Evolutionary conservation across 257 asterid genomes (phyloP), one percentile per base, ranked within the genome.

Genomic region (Penstemon newberryi): DNA sequence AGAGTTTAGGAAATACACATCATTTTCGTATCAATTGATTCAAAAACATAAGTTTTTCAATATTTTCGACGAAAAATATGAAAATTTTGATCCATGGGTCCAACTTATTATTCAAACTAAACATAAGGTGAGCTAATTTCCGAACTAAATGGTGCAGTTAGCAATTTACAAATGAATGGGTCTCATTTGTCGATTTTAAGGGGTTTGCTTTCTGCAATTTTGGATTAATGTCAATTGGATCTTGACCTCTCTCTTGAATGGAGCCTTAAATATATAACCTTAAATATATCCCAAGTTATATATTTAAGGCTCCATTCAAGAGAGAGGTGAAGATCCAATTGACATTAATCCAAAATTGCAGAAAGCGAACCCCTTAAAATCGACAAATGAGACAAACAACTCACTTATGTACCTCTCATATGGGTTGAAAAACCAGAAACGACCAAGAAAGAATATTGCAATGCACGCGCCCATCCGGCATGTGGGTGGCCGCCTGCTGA

Each of bases 381-480:
- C 47, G 82, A 79, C 46, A 70, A 77, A 83, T 79, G 84, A 80
- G 84, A 78, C 8, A 81, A 78, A 55, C 95, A 83, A 63, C 69
- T 82, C 38, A 88, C 90, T 74, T 88, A 96, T 43, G 69, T 92
- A 40, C 97, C 97, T 19, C 88, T 90, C 70, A 37, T 88, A 42
- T 92, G 98, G 98, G 98, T 90, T 77, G 89, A 76, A 54, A 76
- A 60, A 67, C 97, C 97, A 7, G 98, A 96, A 7, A 70, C 58
- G 18, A 92, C 97, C 15, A 90, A 86, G 75, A 86, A 79, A 73
- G 87, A 88, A 59, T 92, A 97, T 62, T 1, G 11, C 56, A 15
- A 58, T 72, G 7, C 78, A 25, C 33, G 33, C 79, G 19, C 87
- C 89, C 4, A 76, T 71, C 44, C 86, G 86, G 80, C 78, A 81